Base-by-base conservation (phyloP, 169 alveolate species). In the Cryptosporidium sp. region DNA sequence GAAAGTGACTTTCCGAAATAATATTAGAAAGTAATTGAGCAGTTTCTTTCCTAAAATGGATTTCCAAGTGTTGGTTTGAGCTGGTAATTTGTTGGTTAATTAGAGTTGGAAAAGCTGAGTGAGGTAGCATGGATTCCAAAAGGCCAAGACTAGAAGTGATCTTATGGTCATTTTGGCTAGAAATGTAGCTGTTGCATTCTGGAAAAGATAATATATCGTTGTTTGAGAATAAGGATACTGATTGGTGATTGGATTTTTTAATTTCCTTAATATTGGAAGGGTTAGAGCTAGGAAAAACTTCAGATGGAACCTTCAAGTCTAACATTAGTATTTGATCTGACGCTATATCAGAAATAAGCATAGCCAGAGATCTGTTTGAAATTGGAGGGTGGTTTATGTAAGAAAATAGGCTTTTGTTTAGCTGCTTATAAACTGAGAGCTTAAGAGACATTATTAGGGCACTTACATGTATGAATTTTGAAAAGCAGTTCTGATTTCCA, bases 401-500 rank as follows among this genome's bases (percentile, higher is more conserved):
- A 5, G 26, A 51, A 31, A 73, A 73, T 21, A 80, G 29, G 18
- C 52, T 62, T 45, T 41, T 55, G 41, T 80, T 62, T 21, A 80
- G 67, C 26, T 80, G 80, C 41, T 23, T 41, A 37, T 80, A 80
- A 9, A 80, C 89, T 12, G 67, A 61, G 14, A 61, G 62, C 26
- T 80, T 80, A 26, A 80, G 39, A 21, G 55, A 62, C 69, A 65
- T 45, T 18, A 80, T 58, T 43, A 80, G 62, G 8, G 67, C 68
- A 33, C 75, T 59, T 10, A 80, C 4, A 31, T 80, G 89, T 2
- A 80, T 48, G 21, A 7, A 43, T 45, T 33, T 59, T 80, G 89
- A 80, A 43, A 59, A 62, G 51, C 89, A 80, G 35, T 67, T 61
- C 37, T 29, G 58, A 62, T 80, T 69, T 23, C 89, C 89, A 26